Conservation (phyloP, 352 stramenopile genomes). For the Aphanomyces stellatus region DNA sequence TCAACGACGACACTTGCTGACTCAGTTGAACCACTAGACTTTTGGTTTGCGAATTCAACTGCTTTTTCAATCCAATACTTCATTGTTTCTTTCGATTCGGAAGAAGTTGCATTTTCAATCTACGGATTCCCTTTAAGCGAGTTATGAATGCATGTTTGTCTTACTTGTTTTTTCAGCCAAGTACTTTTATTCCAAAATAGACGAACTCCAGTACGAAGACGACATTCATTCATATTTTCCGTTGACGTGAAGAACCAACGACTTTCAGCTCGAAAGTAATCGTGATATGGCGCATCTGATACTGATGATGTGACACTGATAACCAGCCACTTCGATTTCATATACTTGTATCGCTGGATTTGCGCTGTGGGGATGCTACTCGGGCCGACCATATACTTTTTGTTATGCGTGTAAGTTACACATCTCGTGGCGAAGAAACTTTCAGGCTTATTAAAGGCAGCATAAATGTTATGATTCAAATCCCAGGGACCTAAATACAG, state of each 20-base stretch:
- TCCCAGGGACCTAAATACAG: not conserved
- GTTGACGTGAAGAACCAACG: slow-evolving; percentile 74
- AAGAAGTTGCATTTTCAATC: slow-evolving; percentile 72
- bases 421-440: slow-evolving; percentile 46
- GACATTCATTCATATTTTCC: slow-evolving; percentile 30
- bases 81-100: slow-evolving; percentile 30
- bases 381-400: slow-evolving; percentile 82
- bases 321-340: slow-evolving; percentile 35
- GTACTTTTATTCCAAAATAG: slow-evolving; percentile 76
- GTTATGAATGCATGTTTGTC: not conserved
- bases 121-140: slow-evolving; percentile 19
- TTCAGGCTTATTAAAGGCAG: slow-evolving; percentile 41
- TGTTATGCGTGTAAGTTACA: slow-evolving; percentile 70
- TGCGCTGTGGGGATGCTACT: slow-evolving; percentile 67
- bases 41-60: not conserved
- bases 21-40: too few species aligned
- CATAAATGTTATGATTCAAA: slow-evolving; percentile 28
- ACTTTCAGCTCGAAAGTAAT: slow-evolving; percentile 81
- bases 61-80: slow-evolving; percentile 1
- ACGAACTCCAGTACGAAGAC: slow-evolving; percentile 50
- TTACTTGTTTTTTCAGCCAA: slow-evolving; percentile 82
- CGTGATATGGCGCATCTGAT: slow-evolving; percentile 70
- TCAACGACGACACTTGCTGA: too few species aligned
- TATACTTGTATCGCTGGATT: slow-evolving; percentile 53
- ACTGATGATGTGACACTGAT: slow-evolving; percentile 60